Base-by-base conservation (phyloP, 371 early-diverging fungal genomes). In the Paraphysoderma sedebokerense region DNA sequence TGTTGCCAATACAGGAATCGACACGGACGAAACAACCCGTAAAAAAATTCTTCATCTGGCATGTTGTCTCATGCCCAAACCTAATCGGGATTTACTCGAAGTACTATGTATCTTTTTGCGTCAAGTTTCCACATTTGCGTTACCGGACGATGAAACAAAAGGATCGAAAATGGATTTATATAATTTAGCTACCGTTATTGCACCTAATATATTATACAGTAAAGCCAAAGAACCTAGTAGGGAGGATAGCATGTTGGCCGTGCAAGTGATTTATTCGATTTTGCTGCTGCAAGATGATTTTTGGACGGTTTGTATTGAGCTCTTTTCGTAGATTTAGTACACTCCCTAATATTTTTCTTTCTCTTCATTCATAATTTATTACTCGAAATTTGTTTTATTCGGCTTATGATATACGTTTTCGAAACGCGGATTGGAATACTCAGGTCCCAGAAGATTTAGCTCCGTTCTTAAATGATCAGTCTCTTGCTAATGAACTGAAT, bases 141-240 rank as follows among this genome's bases (percentile, higher is more conserved):
- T 5, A 9, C 37, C 33, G 17, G 15, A 46, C 15, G 76, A 79
- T 36, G 81, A 75, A 32, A 77, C 74, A 47, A 67, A 64, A 1
- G 82, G 82, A 4, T 87, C 82, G 52, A 81, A 81, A 58, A 96
- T 96, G 97, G 83, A 83, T 51, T 56, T 83, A 12, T 67, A 70
- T 32, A 96, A 92, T 53, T 57, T 96, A 46, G 91, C 95, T 0
- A 85, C 86, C 0, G 86, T 96, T 2, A 79, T 96, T 45, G 78
- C 92, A 0, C 97, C 97, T 6, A 93, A 85, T 51, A 74, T 96
- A 6, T 61, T 93, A 35, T 91, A 87, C 51, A 75, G 82, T 13
- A 85, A 84, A 46, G 70, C 69, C 39, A 84, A 85, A 55, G 87
- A 84, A 54, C 82, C 85, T 11, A 62, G 72, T 19, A 78, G 81